Base-by-base conservation (phyloP, 805 yeast genomes). In the Ogataea pini region DNA sequence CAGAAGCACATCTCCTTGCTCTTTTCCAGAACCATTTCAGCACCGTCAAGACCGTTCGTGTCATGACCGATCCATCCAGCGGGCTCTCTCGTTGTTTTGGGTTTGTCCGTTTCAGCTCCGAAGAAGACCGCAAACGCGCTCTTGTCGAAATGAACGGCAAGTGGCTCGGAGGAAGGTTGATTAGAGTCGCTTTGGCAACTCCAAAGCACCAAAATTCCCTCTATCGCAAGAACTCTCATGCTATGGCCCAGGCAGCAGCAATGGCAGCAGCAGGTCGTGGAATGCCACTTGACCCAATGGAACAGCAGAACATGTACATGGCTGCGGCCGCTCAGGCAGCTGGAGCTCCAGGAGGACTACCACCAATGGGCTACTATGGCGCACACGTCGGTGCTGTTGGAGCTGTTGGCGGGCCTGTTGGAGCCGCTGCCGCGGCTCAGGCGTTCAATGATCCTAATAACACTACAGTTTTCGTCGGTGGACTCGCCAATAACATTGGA, bases 11-110 rank as follows among this genome's bases (percentile, higher is more conserved):
- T 63, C 67, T 86, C 49, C 67, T 86, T 42, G 82, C 88, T 19
- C 71, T 86, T 44, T 86, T 86, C 64, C 92, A 86, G 63, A 77
- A 79, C 36, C 75, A 76, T 48, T 86, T 78, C 67, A 71, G 71
- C 44, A 78, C 88, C 7, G 85, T 86, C 33, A 85, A 85, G 57
- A 86, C 94, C 2, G 94, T 86, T 6, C 71, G 94, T 50, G 92
- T 86, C 9, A 86, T 86, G 92, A 86, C 94, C 0, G 92, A 86
- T 61, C 94, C 94, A 2, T 77, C 86, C 5, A 77, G 86, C 12
- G 91, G 91, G 0, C 78, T 84, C 24, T 83, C 89, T 2, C 72
- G 92, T 55, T 85, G 94, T 59, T 86, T 86, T 67, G 94, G 94
- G 0, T 86, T 86, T 67, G 90, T 86, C 22, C 71, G 95, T 52